These are phyloP conservation scores for Penicillium desertorum DNA, from an alignment of 495 filamentous ascomycete species.

Conservation along the genomic window DNA sequence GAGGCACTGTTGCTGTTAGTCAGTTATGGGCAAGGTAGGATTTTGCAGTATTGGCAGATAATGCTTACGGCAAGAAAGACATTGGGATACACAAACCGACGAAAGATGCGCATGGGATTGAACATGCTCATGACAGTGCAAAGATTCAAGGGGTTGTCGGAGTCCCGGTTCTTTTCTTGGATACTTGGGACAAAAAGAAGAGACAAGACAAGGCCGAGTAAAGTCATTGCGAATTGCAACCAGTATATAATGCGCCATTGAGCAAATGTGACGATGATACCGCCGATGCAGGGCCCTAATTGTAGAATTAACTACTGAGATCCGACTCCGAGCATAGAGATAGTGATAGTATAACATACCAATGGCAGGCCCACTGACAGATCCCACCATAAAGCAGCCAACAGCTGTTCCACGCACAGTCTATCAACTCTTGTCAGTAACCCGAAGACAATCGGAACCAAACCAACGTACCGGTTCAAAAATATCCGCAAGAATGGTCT, in stretches of 20 bases:
- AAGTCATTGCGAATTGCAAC: constrained; percentile 54
- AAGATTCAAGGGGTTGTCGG: constrained; percentile 6
- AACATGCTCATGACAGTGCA: constrained; percentile 31
- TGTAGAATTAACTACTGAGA: neutral
- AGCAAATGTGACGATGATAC: constrained; percentile 56
- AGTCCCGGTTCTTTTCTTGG: constrained; percentile 15
- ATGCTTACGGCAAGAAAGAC: constrained; percentile 41
- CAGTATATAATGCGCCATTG: constrained; percentile 60
- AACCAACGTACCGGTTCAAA: constrained; percentile 42
- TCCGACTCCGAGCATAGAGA: neutral
- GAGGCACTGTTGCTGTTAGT: constrained; percentile 43
- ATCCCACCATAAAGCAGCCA: constrained; percentile 55
- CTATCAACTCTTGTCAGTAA: constrained; percentile 26
- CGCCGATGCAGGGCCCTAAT: constrained; percentile 46
- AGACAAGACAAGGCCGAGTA: constrained; percentile 39
- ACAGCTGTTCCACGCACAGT: constrained; percentile 55
- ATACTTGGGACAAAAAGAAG: constrained; percentile 43
- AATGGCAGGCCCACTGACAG: constrained; percentile 56
- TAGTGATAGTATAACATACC: constrained; percentile 35
- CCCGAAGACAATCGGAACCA: constrained; percentile 1
- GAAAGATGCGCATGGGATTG: constrained; percentile 41
- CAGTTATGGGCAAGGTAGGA: neutral
- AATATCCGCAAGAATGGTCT: constrained; percentile 49
- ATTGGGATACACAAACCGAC: constrained; percentile 41
- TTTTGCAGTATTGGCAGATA: neutral